These are phyloP conservation scores for Plasmodium reichenowi DNA, from an alignment of 169 alveolate genomes.

Conservation along the genomic window DNA sequence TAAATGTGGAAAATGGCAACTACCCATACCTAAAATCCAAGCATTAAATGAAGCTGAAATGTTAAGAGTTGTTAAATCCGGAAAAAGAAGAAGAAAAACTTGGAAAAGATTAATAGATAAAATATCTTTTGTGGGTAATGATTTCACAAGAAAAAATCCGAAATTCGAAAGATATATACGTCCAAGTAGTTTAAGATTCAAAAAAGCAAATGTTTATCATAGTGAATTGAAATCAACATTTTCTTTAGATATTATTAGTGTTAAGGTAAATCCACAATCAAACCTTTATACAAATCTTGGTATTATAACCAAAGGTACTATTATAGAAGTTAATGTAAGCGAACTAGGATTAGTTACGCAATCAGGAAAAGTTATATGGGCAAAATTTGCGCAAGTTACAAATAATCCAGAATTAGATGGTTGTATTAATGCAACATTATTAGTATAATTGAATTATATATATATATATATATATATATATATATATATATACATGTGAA, in stretches of 20 bases:
- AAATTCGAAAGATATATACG: slow-evolving; percentile 98
- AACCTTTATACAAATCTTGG: slow-evolving; percentile 97
- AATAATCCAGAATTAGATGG: slow-evolving; percentile 99
- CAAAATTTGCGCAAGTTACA: slow-evolving; percentile 99
- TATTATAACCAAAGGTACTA: slow-evolving; percentile 98
- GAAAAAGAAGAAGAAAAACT: slow-evolving; percentile 96
- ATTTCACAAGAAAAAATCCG: slow-evolving; percentile 99
- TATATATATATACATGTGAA: neutral
- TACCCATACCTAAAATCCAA: slow-evolving; percentile 98
- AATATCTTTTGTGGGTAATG: slow-evolving; percentile 97
- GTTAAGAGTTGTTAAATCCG: slow-evolving; percentile 95
- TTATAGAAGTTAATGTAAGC: slow-evolving; percentile 98
- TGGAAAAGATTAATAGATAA: slow-evolving; percentile 99
- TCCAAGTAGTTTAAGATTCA: slow-evolving; percentile 98
- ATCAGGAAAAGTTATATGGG: slow-evolving; percentile 99
- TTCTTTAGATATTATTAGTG: slow-evolving; percentile 95
- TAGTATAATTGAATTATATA: slow-evolving; percentile 87
- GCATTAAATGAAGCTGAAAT: slow-evolving; percentile 93
- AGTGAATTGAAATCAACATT: slow-evolving; percentile 98
- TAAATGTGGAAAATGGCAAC: slow-evolving; percentile 99
- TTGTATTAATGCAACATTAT: slow-evolving; percentile 98
- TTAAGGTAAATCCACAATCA: slow-evolving; percentile 98
- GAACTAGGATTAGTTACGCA: slow-evolving; percentile 99
- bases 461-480: neutral
- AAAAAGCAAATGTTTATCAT: slow-evolving; percentile 99